These are phyloP conservation scores for Coniosporium apollinis DNA, from an alignment of 495 filamentous ascomycete species.

Conservation along the genomic window DNA sequence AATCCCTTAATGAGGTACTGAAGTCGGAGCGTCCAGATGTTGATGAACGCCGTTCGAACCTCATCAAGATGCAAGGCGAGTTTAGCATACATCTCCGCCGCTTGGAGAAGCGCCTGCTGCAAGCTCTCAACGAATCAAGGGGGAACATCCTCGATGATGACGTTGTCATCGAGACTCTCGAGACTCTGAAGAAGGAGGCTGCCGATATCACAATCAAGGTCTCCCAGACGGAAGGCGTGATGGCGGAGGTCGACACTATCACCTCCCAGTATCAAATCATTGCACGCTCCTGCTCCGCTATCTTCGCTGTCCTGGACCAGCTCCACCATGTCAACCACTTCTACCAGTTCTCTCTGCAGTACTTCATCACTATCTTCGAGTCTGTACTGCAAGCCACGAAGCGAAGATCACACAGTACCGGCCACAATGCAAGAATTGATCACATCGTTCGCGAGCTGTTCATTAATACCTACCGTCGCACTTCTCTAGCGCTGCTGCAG, in stretches of 20 bases:
- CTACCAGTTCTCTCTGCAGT: constrained; percentile 97
- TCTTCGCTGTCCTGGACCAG: constrained; percentile 92
- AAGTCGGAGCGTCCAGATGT: constrained; percentile 96
- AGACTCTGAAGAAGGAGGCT: constrained; percentile 94
- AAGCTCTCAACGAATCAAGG: constrained; percentile 90
- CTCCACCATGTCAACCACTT: constrained; percentile 98
- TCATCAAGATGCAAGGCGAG: constrained; percentile 96
- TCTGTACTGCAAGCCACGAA: constrained; percentile 74
- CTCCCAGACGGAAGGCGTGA: constrained; percentile 89
- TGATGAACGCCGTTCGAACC: constrained; percentile 87
- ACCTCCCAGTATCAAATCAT: constrained; percentile 85
- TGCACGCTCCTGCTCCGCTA: constrained; percentile 84
- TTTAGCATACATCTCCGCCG: constrained; percentile 94
- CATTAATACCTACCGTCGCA: constrained; percentile 78
- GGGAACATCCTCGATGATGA: constrained; percentile 98
- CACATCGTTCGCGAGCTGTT: constrained; percentile 83
- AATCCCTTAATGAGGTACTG: constrained; percentile 89
- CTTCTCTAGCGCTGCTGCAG: constrained; percentile 80
- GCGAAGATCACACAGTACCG: constrained; percentile 49
- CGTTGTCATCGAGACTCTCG: constrained; percentile 91
- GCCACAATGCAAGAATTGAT: constrained; percentile 61
- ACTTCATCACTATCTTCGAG: constrained; percentile 94
- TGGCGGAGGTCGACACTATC: constrained; percentile 91
- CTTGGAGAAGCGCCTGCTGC: constrained; percentile 86
- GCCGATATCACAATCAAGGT: constrained; percentile 93